Percentiles rank a stretch among this genome's conserved stretches.
Conservation (phyloP, 495 filamentous ascomycete species). For the Penicillium cataractarum region DNA sequence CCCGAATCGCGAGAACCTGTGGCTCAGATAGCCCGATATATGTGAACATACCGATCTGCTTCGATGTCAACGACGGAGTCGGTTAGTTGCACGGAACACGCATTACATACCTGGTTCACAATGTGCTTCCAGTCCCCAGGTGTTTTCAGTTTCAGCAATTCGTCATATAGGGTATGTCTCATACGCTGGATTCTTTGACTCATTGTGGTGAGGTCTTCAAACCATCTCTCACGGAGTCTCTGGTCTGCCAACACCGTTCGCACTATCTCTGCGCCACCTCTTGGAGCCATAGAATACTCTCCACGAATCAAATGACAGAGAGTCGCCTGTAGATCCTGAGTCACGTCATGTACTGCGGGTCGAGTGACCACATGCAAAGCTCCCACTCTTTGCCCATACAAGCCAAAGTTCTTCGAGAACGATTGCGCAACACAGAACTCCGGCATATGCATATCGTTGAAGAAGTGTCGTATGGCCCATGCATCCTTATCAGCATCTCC, state of each 20-base stretch:
- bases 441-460: not conserved
- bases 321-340: not conserved
- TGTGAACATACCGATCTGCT: not conserved
- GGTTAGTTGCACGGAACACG: not conserved
- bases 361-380: not conserved
- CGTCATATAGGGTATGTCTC: not conserved
- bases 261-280: not conserved
- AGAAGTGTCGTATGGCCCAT: not conserved
- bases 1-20: not conserved
- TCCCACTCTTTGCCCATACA: not conserved
- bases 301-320: not conserved
- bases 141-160: not conserved
- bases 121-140: not conserved
- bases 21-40: not conserved
- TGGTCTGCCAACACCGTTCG: not conserved
- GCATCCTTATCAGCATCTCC: not conserved
- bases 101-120: not conserved
- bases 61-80: not conserved
- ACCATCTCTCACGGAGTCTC: not conserved
- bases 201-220: not conserved
- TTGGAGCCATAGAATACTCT: not conserved
- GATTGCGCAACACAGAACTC: constrained; percentile 1
- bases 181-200: not conserved
- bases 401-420: not conserved
- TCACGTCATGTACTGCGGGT: not conserved